Percentiles rank a stretch among this genome's conserved stretches.
Conservation (phyloP, 2,329 filamentous ascomycete genomes). For the Pezicula radicicola region DNA sequence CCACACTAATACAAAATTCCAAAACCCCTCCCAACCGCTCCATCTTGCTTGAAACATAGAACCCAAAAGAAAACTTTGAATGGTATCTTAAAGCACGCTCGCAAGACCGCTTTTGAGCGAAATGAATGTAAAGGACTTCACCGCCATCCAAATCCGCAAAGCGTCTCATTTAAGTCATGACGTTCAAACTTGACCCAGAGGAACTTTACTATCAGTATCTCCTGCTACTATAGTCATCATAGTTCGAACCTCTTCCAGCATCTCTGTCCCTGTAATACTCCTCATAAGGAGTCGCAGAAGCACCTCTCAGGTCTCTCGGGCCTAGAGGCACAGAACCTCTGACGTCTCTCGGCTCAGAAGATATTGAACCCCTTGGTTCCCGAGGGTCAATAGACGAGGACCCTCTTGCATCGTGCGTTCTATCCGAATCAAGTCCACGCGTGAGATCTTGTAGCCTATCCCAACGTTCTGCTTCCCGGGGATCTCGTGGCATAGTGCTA, state of each 20-base stretch:
- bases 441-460: conserved; percentile 1
- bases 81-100: neutral
- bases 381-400: neutral
- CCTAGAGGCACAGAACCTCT: neutral
- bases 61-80: neutral
- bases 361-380: neutral
- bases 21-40: neutral
- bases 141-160: neutral
- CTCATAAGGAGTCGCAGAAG: neutral
- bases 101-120: neutral
- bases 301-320: neutral
- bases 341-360: neutral
- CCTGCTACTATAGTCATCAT: neutral
- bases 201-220: neutral
- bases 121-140: neutral
- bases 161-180: neutral
- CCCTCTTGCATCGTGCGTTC: neutral
- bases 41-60: neutral
- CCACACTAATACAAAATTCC: neutral
- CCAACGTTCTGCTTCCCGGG: conserved; percentile 3
- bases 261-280: neutral
- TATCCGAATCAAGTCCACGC: neutral
- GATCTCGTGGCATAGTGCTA: conserved; percentile 1
- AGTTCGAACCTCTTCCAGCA: neutral
- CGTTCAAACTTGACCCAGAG: too few relatives aligned